phyloP scores from a whole-genome alignment of 257 asterid genomes.

The Jacaranda mimosifolia region DNA sequence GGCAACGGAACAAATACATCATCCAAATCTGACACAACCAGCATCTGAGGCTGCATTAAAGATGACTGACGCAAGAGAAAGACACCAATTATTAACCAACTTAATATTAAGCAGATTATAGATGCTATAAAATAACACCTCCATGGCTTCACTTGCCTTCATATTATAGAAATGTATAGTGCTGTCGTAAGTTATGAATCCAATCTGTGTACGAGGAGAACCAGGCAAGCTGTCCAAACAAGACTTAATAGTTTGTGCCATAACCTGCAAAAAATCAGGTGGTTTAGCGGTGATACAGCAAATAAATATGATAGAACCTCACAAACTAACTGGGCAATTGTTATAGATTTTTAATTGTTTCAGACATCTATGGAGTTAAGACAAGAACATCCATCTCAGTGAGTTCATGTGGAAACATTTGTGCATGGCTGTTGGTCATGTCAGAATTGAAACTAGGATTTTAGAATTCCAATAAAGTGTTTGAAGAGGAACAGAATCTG shows the following conservation, averaged over 20 bases:
- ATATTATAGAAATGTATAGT: slow-evolving; percentile 87
- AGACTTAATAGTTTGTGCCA: slow-evolving; percentile 87
- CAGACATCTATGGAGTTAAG: background rate
- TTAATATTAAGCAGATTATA: slow-evolving; percentile 15
- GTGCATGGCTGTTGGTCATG: background rate
- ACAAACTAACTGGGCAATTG: slow-evolving; percentile 8
- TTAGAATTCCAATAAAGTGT: background rate
- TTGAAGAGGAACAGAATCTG: background rate
- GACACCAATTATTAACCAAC: slow-evolving; percentile 36
- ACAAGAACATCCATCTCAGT: background rate
- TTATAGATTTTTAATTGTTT: slow-evolving; percentile 22
- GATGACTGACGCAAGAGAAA: slow-evolving; percentile 69
- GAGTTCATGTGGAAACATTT: slow-evolving; percentile 3
- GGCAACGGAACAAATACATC: slow-evolving; percentile 74
- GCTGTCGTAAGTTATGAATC: slow-evolving; percentile 91
- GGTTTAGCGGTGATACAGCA: slow-evolving; percentile 23
- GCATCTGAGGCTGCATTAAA: slow-evolving; percentile 78
- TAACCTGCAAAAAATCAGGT: slow-evolving; percentile 61
- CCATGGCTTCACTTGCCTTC: slow-evolving; percentile 66
- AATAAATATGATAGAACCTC: slow-evolving; percentile 23
- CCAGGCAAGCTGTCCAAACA: slow-evolving; percentile 90
- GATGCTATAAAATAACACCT: slow-evolving; percentile 30
- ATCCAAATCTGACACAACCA: slow-evolving; percentile 83
- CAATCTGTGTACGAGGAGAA: slow-evolving; percentile 87
- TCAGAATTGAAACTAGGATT: background rate